Evolutionary conservation across 2,329 filamentous ascomycete species (phyloP), one percentile per base, ranked within the genome.

Genomic region (Seiridium cupressi): DNA sequence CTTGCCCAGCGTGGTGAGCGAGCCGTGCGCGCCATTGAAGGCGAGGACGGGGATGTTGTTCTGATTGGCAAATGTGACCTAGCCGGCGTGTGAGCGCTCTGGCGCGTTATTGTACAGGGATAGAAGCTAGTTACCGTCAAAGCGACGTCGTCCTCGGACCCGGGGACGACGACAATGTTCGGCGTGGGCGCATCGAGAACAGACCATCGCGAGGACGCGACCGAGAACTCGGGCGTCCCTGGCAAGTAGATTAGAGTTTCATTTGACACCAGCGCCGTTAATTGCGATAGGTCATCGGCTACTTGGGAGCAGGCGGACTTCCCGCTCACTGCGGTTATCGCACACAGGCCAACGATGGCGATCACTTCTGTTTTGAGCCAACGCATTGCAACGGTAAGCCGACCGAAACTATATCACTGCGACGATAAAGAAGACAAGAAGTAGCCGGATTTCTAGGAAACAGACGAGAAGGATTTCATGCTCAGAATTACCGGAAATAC

Each of bases 21-120:
- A 73, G 3, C 83, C 84, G 60, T 87, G 84, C 2, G 73, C 77
- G 11, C 81, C 80, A 65, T 81, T 84, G 66, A 75, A 79, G 0
- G 82, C 78, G 2, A 87, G 76, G 62, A 86, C 84, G 0, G 83
- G 81, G 2, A 84, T 60, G 1, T 73, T 65, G 51, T 76, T 69
- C 44, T 73, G 65, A 63, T 80, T 81, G 47, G 83, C 82, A 61
- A 74, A 84, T 68, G 75, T 74, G 47, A 82, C 74, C 79, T 81
- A 56, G 26, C 7, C n/a, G 31, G 26, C 9, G 13, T 35, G 32
- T 35, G 32, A 51, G 31, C 34, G 35, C 4, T 35, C 31, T 51
- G 10, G 13, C 32, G n/a, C 31, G 11, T 13, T n/a, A n/a, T 5
- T 10, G 32, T 35, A 60, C 38, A 18, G 9, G 13, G 44, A 62